These are phyloP conservation scores for Boletus subparvulus DNA, from an alignment of 768 basidiomycete species.

Conservation along the genomic window DNA sequence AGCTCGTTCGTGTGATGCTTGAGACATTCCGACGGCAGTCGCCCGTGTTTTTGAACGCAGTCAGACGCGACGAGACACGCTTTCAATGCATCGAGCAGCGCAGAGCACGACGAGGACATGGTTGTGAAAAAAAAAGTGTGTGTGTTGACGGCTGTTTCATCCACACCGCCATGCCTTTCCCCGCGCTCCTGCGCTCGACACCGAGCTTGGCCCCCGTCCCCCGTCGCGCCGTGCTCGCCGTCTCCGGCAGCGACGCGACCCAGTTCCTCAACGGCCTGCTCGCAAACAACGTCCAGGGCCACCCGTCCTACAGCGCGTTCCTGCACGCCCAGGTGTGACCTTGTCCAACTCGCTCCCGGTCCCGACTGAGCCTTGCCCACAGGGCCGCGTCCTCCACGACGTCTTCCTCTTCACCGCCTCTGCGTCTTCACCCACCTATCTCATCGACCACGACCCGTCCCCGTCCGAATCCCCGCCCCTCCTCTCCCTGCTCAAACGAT, in stretches of 20 bases:
- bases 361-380: neutral
- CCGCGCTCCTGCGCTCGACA: slow-evolving; percentile 44
- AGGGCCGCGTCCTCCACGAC: slow-evolving; percentile 92
- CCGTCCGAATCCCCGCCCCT: slow-evolving; percentile 60
- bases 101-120: slow-evolving; percentile 83
- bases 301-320: slow-evolving; percentile 67
- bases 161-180: slow-evolving; percentile 31
- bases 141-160: slow-evolving; percentile 10
- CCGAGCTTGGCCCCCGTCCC: slow-evolving; percentile 62
- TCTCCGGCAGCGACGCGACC: slow-evolving; percentile 77
- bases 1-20: slow-evolving; percentile 71
- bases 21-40: slow-evolving; percentile 84
- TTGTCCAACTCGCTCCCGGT: neutral
- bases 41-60: slow-evolving; percentile 78
- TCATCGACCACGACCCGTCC: slow-evolving; percentile 71
- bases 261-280: slow-evolving; percentile 82
- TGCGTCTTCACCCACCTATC: slow-evolving; percentile 49
- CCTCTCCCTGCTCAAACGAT: slow-evolving; percentile 72
- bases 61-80: slow-evolving; percentile 83
- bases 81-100: slow-evolving; percentile 74
- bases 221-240: slow-evolving; percentile 65
- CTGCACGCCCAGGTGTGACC: slow-evolving; percentile 75
- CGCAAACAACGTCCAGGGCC: slow-evolving; percentile 48
- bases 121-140: neutral
- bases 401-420: slow-evolving; percentile 74